phyloP scores from a whole-genome alignment of 257 asterid species.

The Jaltomata sinuosa region DNA sequence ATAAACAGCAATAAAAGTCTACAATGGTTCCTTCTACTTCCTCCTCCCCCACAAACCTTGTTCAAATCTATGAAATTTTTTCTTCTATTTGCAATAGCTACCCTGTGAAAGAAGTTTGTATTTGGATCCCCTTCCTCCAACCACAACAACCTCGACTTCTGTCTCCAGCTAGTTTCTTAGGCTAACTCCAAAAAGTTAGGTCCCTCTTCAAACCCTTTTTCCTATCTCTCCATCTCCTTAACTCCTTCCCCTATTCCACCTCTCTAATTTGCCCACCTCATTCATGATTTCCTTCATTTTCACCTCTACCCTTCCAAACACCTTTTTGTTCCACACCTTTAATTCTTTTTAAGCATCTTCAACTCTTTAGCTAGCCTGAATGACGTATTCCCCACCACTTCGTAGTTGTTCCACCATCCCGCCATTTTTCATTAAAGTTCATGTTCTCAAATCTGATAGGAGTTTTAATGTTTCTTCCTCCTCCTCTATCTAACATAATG shows the following conservation, averaged over 20 bases:
- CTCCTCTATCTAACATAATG: not conserved
- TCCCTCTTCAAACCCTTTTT: not conserved
- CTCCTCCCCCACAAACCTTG: not conserved
- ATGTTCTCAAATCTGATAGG: not conserved
- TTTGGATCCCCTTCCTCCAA: not conserved
- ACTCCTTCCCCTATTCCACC: not conserved
- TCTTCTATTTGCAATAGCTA: not conserved
- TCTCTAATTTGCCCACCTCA: not conserved
- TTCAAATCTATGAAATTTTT: too few species aligned
- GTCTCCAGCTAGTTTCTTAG: not conserved
- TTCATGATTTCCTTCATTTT: not conserved
- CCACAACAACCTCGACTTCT: not conserved
- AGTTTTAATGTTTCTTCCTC: not conserved
- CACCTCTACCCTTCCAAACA: not conserved
- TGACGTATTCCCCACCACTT: not conserved
- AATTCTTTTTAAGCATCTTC: not conserved
- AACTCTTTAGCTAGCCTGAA: not conserved
- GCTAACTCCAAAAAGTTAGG: not conserved
- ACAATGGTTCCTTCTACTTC: not conserved
- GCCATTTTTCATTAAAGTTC: not conserved
- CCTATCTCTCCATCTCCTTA: not conserved
- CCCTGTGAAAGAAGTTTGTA: not conserved
- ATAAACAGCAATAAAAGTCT: not conserved
- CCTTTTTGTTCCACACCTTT: not conserved
- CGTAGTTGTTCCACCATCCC: not conserved